phyloP scores from a whole-genome alignment of 2,329 filamentous ascomycete genomes.

The Calcarisporium arbuscula region DNA sequence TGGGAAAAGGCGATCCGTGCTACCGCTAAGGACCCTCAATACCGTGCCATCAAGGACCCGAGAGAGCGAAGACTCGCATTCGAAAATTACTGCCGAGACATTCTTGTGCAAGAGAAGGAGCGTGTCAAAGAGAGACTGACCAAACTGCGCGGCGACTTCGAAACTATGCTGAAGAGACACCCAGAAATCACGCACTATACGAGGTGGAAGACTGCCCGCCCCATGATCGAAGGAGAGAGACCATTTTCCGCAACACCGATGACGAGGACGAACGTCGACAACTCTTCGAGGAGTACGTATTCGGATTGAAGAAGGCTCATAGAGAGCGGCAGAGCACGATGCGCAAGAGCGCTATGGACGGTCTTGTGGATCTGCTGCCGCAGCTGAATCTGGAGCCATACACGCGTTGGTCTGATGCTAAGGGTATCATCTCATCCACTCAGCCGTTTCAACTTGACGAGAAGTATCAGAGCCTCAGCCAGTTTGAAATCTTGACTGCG shows the following conservation, averaged over 20 bases:
- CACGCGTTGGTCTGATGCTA: constrained; percentile 89
- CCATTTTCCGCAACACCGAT: constrained; percentile 86
- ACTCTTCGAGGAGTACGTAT: constrained; percentile 89
- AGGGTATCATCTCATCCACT: constrained; percentile 71
- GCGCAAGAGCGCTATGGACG: constrained; percentile 77
- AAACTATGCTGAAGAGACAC: constrained; percentile 91
- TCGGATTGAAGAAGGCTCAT: constrained; percentile 75
- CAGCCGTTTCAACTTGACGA: constrained; percentile 72
- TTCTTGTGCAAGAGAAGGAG: constrained; percentile 88
- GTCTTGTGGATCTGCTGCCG: constrained; percentile 71
- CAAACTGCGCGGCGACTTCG: constrained; percentile 90
- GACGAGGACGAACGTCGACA: constrained; percentile 82
- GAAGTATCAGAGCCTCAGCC: constrained; percentile 79
- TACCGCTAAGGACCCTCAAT: constrained; percentile 86
- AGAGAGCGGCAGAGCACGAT: constrained; percentile 65
- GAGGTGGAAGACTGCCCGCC: constrained; percentile 90
- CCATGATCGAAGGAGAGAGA: constrained; percentile 92
- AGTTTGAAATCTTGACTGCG: constrained; percentile 82
- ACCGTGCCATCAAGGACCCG: constrained; percentile 86
- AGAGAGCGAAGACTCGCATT: constrained; percentile 86
- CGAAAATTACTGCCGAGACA: constrained; percentile 88
- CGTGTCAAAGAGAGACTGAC: constrained; percentile 86
- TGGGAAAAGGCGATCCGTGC: constrained; percentile 87
- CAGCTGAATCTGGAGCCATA: constrained; percentile 83
- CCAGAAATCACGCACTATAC: constrained; percentile 97